Percentiles rank a stretch among this genome's conserved stretches.
Conservation (phyloP, 768 basidiomycete genomes). For the Gelatoporia subvermispora region DNA sequence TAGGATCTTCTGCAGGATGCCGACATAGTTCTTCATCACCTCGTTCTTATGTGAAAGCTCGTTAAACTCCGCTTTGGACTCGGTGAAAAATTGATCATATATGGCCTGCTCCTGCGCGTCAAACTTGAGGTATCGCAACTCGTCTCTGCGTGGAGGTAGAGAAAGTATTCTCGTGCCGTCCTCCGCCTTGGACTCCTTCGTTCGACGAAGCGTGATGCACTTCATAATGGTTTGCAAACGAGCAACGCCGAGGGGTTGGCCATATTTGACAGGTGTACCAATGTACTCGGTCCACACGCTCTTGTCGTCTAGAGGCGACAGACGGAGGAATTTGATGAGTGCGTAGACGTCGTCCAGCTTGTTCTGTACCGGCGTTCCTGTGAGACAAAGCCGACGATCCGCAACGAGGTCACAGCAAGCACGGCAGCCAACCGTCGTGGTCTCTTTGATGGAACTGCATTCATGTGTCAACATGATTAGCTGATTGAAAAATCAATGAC, state of each 20-base stretch:
- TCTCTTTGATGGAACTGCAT: conserved; percentile 91
- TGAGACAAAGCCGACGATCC: conserved; percentile 87
- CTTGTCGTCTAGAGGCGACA: conserved; percentile 92
- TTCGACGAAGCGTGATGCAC: conserved; percentile 91
- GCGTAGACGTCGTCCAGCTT: conserved; percentile 98
- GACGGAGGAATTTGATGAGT: conserved; percentile 89
- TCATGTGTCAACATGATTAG: conserved; percentile 1
- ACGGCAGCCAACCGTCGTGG: conserved; percentile 87
- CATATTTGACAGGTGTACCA: conserved; percentile 88
- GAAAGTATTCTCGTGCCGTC: conserved; percentile 84
- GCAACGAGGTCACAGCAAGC: conserved; percentile 94
- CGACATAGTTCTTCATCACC: conserved; percentile 98
- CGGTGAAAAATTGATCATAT: conserved; percentile 84
- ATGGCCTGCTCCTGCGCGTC: conserved; percentile 76
- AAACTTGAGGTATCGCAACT: conserved; percentile 81
- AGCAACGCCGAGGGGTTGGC: conserved; percentile 82
- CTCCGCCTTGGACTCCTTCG: conserved; percentile 81
- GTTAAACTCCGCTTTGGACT: conserved; percentile 89
- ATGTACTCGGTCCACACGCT: conserved; percentile 90
- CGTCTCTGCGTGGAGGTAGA: conserved; percentile 87
- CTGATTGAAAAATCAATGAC: conserved; percentile 14
- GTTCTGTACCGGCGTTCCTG: conserved; percentile 99
- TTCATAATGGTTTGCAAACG: conserved; percentile 97
- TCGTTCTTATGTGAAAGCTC: conserved; percentile 84
- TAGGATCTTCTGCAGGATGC: conserved; percentile 93